These are phyloP conservation scores for Penicillium argentinense DNA, from an alignment of 495 filamentous ascomycete genomes.

Conservation along the genomic window DNA sequence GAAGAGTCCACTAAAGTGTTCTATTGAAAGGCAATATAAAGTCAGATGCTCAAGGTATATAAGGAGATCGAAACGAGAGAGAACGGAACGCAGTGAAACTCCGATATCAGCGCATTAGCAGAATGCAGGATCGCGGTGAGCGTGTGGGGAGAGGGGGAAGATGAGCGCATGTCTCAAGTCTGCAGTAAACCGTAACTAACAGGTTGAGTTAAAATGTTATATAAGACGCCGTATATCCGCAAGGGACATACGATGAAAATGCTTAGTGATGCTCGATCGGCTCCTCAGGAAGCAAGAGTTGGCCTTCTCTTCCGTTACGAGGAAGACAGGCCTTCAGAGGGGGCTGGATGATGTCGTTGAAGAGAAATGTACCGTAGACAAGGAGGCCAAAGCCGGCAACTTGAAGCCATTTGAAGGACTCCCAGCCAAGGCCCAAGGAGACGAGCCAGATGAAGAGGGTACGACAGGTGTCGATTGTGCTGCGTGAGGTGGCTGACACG, in stretches of 20 bases:
- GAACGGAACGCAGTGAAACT: no score
- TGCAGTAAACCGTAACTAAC: no score
- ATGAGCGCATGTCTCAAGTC: background rate
- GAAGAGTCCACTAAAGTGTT: no score
- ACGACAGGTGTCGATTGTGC: slow-evolving; percentile 94
- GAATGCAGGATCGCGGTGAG: no score
- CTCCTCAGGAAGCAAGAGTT: slow-evolving; percentile 77
- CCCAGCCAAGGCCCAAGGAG: slow-evolving; percentile 90
- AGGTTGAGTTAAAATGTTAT: no score
- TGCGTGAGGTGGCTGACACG: slow-evolving; percentile 87
- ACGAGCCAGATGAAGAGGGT: slow-evolving; percentile 99
- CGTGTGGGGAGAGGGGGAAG: no score
- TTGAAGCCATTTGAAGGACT: slow-evolving; percentile 97
- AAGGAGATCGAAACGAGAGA: no score
- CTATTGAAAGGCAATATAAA: no score
- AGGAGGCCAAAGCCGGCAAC: slow-evolving; percentile 83
- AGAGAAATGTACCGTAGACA: slow-evolving; percentile 95
- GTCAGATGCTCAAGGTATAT: no score
- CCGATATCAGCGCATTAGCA: background rate
- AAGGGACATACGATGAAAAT: background rate
- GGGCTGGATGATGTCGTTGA: slow-evolving; percentile 88
- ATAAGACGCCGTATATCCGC: no score
- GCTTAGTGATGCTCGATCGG: slow-evolving; percentile 72
- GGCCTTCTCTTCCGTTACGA: slow-evolving; percentile 31
- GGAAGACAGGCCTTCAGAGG: slow-evolving; percentile 65